Conservation (phyloP, 306 rosid genomes). For the Fagus crenata region DNA sequence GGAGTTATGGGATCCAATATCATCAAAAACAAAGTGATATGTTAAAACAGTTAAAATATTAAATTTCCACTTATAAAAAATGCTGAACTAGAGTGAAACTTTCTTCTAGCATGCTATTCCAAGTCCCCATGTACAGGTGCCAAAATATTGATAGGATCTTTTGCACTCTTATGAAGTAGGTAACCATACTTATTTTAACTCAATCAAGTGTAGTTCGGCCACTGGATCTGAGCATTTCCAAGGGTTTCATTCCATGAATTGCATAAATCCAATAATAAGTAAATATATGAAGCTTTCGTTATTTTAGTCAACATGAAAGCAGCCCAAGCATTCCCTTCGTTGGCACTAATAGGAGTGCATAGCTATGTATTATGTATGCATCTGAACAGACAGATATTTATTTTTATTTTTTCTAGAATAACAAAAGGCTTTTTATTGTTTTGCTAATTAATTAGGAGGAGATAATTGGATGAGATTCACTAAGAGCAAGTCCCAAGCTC, state of each 20-base stretch:
- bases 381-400: too few species aligned
- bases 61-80: background rate
- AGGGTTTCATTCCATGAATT: background rate
- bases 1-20: background rate
- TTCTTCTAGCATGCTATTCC: background rate
- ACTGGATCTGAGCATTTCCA: conserved; percentile 13
- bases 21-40: background rate
- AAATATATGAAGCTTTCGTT: background rate
- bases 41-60: background rate
- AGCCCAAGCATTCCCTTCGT: background rate
- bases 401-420: too few species aligned
- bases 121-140: background rate
- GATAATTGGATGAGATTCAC: background rate
- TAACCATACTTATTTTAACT: conserved; percentile 2
- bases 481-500: background rate
- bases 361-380: background rate
- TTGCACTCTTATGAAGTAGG: conserved; percentile 7
- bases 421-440: background rate
- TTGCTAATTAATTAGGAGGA: background rate
- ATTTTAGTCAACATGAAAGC: background rate
- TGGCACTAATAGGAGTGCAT: background rate
- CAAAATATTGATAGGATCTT: conserved; percentile 5
- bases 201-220: background rate
- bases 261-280: background rate
- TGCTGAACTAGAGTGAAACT: conserved; percentile 6